Evolutionary conservation across 345 rosid species (phyloP).

Genomic region (Lepidium aucheri): DNA sequence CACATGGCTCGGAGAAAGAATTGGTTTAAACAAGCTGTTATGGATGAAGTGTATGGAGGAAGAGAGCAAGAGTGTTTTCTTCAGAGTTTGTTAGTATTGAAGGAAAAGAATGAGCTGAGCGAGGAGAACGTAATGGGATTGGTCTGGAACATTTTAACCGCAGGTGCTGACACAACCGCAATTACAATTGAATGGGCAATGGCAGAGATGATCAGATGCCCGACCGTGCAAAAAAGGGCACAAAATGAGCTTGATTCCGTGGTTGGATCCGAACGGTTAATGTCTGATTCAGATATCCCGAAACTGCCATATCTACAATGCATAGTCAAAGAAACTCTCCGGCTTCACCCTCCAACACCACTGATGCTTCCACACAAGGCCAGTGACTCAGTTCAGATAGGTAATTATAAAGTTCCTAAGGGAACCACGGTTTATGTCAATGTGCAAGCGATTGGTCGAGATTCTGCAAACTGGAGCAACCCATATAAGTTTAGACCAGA

Average conservation of each 20-base stretch:
- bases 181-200: constrained; percentile 42
- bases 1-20: constrained; percentile 8
- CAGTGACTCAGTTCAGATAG: constrained; percentile 21
- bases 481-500: constrained; percentile 36
- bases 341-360: constrained; percentile 46
- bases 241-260: constrained; percentile 31
- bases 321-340: constrained; percentile 30
- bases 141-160: constrained; percentile 46
- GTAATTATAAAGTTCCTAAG: constrained; percentile 34
- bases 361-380: constrained; percentile 47
- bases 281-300: constrained; percentile 30
- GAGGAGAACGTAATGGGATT: constrained; percentile 35
- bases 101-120: constrained; percentile 15
- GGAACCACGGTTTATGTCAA: constrained; percentile 32
- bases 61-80: constrained; percentile 12
- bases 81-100: constrained; percentile 15
- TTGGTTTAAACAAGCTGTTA: constrained; percentile 9
- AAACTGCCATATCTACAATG: constrained; percentile 33
- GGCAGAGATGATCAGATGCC: constrained; percentile 37
- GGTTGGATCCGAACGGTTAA: constrained; percentile 28
- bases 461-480: constrained; percentile 28
- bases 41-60: constrained; percentile 3
- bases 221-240: neutral
- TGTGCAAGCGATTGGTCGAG: constrained; percentile 32
- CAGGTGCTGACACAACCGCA: constrained; percentile 40